Evolutionary conservation across 2,329 filamentous ascomycete genomes (phyloP).

Genomic region (Diaporthe australafricana): DNA sequence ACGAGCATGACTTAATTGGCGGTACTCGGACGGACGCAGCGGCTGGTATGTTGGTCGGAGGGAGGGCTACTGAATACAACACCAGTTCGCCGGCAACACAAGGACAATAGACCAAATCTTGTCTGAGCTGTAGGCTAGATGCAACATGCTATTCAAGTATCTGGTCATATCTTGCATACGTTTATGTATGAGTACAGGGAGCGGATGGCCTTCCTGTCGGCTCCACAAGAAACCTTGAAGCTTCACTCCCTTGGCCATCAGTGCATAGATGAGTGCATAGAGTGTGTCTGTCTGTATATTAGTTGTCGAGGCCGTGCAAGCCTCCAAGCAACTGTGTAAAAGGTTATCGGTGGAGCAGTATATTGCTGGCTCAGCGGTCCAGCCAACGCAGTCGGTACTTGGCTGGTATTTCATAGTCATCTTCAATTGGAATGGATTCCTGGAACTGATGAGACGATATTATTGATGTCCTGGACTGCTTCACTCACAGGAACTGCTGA

Average conservation of each 20-base stretch:
- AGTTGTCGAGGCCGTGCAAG: neutral
- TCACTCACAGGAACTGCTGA: neutral
- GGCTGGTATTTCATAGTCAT: neutral
- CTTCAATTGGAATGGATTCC: neutral
- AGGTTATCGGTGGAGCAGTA: neutral
- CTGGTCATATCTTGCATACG: no score
- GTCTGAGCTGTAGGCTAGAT: no score
- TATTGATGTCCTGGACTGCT: neutral
- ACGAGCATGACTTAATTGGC: constrained; percentile 30
- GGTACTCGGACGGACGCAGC: neutral
- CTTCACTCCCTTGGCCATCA: neutral
- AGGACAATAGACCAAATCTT: neutral
- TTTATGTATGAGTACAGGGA: neutral
- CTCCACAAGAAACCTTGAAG: neutral
- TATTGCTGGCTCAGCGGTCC: neutral
- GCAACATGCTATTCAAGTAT: neutral
- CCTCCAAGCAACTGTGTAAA: neutral
- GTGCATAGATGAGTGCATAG: no score
- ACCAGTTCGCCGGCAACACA: neutral
- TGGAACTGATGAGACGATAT: neutral
- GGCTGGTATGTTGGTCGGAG: neutral
- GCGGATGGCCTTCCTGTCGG: neutral
- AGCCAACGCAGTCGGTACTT: no score
- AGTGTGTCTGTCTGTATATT: neutral
- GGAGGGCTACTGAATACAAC: neutral